phyloP scores from a whole-genome alignment of 2,329 filamentous ascomycete genomes.

The Verticillium nubilum region DNA sequence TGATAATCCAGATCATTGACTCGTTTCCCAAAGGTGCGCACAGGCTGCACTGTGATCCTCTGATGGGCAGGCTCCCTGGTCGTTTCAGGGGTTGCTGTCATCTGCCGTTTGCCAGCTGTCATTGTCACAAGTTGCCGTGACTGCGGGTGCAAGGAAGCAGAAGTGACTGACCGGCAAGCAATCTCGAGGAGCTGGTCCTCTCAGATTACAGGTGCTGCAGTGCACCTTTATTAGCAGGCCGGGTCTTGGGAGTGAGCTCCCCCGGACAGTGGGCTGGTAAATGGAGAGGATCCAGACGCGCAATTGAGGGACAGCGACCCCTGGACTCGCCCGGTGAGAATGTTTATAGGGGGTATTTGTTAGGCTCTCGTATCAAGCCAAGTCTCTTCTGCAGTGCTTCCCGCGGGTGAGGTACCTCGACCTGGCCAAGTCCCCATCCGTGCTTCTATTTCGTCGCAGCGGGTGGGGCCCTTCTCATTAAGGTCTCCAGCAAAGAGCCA shows the following conservation, averaged over 20 bases:
- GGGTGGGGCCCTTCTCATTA: conserved; percentile 1
- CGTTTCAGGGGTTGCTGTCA: background rate
- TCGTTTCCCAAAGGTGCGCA: background rate
- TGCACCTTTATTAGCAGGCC: background rate
- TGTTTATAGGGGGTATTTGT: conserved; percentile 2
- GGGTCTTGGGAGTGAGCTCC: background rate
- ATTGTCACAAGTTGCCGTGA: background rate
- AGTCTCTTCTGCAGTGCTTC: background rate
- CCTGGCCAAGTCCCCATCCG: background rate
- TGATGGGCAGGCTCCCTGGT: background rate
- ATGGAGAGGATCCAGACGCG: background rate
- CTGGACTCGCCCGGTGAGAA: background rate
- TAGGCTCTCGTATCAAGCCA: background rate
- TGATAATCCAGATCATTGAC: background rate
- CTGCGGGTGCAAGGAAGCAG: background rate
- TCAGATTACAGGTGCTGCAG: background rate
- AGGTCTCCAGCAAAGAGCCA: background rate
- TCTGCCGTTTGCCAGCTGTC: background rate
- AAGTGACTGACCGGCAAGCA: background rate
- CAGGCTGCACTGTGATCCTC: background rate
- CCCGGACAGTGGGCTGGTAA: background rate
- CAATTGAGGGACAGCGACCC: background rate
- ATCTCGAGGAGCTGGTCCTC: background rate
- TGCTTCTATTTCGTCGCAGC: background rate
- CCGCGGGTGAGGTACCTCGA: background rate